Base-by-base conservation (phyloP, 768 basidiomycete genomes). In the Trametes maxima region DNA sequence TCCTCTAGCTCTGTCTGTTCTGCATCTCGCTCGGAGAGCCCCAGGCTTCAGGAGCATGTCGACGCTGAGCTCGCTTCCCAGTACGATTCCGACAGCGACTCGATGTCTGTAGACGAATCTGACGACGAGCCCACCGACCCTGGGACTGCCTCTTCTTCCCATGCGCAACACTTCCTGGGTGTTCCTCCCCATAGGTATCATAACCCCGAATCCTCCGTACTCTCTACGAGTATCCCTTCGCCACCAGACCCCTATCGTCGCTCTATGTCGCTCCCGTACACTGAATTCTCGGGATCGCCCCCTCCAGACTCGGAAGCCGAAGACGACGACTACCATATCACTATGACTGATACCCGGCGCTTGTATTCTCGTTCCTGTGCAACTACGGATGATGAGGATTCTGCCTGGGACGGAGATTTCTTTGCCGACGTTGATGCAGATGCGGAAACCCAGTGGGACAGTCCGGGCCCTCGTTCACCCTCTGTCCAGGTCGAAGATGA, bases 301-400 rank as follows among this genome's bases (percentile, higher is more conserved):
- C 89, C 89, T 13, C 89, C 89, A 3, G 88, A 90, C 66, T 89
- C 86, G 3, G 85, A 85, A 59, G 84, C 83, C 62, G 86, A 87
- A 55, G 78, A 81, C 17, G 83, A 85, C 59, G 80, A 82, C 58
- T 66, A 57, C 45, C 70, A 72, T 45, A 65, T 62, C 47, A 64
- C 63, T 39, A 69, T 70, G 82, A 79, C 78, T 1, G 72, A 78
- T 60, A 65, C 70, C 33, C 73, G 76, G 70, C 54, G 78, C 75
- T 35, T 53, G n/a, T 72, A 57, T 24, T 40, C 56, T 24, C 56
- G 56, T 74, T 59, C 44, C 17, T 40, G 47, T 11, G 14, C 44
- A 78, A 43, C 47, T 44, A 57, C 50, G 10, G 69, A 71, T 24
- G 67, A 66, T 12, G 69, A 70, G 19, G 67, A 66, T 13, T 77